Conservation (phyloP, 306 rosid genomes). For the cucumber (Cucumis sativus) region DNA sequence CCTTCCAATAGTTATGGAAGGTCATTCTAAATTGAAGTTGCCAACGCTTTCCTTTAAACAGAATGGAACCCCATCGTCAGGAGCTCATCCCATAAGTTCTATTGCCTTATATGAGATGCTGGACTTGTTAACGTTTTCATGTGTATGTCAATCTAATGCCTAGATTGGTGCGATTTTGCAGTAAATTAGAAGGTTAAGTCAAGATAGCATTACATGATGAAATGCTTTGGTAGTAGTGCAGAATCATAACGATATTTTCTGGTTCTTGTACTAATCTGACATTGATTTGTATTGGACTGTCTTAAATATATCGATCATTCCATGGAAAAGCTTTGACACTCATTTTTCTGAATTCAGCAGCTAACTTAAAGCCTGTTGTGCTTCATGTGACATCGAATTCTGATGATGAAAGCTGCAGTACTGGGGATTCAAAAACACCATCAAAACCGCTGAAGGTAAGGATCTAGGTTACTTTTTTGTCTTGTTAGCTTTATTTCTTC, state of each 20-base stretch:
- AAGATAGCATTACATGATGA: neutral
- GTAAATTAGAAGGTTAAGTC: neutral
- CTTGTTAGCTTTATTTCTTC: neutral
- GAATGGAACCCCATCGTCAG: neutral
- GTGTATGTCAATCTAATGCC: neutral
- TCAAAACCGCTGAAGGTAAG: slow-evolving; percentile 24
- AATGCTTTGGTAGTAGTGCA: neutral
- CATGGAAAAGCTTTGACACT: neutral
- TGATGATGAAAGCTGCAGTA: slow-evolving; percentile 19
- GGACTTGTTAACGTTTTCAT: neutral
- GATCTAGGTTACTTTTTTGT: neutral
- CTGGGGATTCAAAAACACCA: slow-evolving; percentile 14
- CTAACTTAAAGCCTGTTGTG: slow-evolving; percentile 18
- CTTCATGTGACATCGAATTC: slow-evolving; percentile 22
- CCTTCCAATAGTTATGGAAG: neutral
- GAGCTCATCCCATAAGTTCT: neutral
- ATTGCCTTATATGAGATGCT: neutral
- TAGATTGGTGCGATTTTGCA: neutral
- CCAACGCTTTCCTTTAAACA: neutral
- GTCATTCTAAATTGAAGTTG: neutral
- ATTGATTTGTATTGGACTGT: neutral
- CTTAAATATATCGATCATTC: neutral
- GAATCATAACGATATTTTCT: neutral
- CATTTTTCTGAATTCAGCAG: slow-evolving; percentile 9
- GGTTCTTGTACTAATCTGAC: neutral